Evolutionary conservation across 768 basidiomycete species (phyloP).

Genomic region (Dictyophora rubrovolvata): DNA sequence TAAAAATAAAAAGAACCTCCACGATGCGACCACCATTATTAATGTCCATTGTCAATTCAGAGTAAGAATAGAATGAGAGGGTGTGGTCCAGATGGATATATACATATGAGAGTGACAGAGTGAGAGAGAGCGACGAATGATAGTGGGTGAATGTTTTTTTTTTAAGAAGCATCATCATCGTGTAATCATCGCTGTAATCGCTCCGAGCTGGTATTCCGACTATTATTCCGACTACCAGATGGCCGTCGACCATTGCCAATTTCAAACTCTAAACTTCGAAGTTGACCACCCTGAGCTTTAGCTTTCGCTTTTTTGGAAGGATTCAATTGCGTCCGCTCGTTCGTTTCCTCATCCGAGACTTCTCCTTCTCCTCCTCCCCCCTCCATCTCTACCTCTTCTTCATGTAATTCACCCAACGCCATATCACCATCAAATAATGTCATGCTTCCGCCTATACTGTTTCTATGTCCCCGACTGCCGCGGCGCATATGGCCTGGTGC

Average conservation of each 20-base stretch:
- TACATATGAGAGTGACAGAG: neutral
- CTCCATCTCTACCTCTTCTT: conserved; percentile 50
- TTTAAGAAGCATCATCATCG: too few relatives aligned
- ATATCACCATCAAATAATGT: conserved; percentile 54
- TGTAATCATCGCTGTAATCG: conserved; percentile 1
- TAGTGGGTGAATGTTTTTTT: too few relatives aligned
- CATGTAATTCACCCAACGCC: conserved; percentile 42
- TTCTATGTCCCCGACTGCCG: conserved; percentile 22
- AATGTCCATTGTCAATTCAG: too few relatives aligned
- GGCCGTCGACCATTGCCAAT: neutral
- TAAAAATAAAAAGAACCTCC: too few relatives aligned
- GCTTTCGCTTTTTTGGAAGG: neutral
- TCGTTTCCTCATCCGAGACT: conserved; percentile 32
- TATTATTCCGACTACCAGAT: neutral
- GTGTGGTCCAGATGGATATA: neutral
- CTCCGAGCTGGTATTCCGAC: neutral
- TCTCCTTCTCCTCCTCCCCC: conserved; percentile 45
- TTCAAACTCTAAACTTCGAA: neutral
- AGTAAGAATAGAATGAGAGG: neutral
- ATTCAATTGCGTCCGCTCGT: conserved; percentile 7
- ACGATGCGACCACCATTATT: too few relatives aligned
- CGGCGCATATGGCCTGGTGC: conserved; percentile 22
- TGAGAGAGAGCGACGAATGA: too few relatives aligned
- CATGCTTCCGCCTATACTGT: conserved; percentile 34
- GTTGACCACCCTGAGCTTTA: neutral